Base-by-base conservation (phyloP, 352 stramenopile species). In the Pythium monospermum region DNA sequence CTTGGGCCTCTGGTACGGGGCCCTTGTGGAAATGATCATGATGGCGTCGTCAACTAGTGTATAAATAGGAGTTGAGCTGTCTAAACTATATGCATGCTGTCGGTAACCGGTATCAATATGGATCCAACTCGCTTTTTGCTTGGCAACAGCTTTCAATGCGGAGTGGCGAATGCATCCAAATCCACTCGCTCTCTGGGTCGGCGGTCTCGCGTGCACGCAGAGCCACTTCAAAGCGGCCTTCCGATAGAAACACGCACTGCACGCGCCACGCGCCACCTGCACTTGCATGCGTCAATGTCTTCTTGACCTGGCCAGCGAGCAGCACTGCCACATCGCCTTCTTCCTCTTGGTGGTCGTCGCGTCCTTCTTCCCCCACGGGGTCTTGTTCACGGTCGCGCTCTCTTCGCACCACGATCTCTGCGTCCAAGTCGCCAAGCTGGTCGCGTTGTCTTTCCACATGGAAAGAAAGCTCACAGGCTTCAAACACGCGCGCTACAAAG, bases 211-310 rank as follows among this genome's bases (percentile, higher is more conserved):
- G 38, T 0, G 58, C 73, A 33, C 60, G 62, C 19, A 78, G 66
- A 13, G 59, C 50, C 15, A 85, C 64, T 18, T 65, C 39, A 51
- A 83, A 91, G 18, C 54, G 53, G 11, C 79, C 79, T 42, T 83
- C 66, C 1, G 79, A 81, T 31, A 91, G 53, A 59, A 91, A 88
- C 30, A 87, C 54, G 51, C 69, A 71, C 40, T 77, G 68, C 23
- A 91, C 43, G 11, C 27, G 18, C 47, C 49, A 60, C 11, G 43
- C 3, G 13, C 35, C 13, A 51, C 16, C 12, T 35, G 35, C 50
- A 15, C 21, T 41, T 21, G 31, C 28, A 2, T 25, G 35, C n/a
- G 33, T 42, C 11, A 66, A 27, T 5, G 42, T 53, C 27, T 40
- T 11, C 32, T 49, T 32, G 4, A 36, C 28, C 36, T 51, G 43